Base-by-base conservation (phyloP, 2,329 filamentous ascomycete species). In the Claviceps africana region DNA sequence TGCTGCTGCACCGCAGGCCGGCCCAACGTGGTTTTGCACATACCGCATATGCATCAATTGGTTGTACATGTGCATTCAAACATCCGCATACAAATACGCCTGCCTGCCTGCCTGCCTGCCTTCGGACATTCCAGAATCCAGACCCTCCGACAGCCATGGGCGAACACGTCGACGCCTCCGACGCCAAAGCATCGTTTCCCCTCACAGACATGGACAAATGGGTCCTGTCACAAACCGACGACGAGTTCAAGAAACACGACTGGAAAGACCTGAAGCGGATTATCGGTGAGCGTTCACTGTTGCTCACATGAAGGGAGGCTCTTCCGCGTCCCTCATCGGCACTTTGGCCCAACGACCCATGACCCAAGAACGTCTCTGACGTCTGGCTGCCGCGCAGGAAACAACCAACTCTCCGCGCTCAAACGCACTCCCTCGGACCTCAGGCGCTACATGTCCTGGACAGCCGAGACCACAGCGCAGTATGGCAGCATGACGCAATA, bases 401-500 rank as follows among this genome's bases (percentile, higher is more conserved):
- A 64, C 50, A 83, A 83, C 61, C 70, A 83, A 37, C 82, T 96
- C 54, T 79, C 85, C 56, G 74, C 78, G 25, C 83, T 96, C 59
- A 87, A 88, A 64, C 79, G 91, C 39, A 81, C 83, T 53, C 89
- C 91, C 1, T 89, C 85, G 28, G 85, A 95, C 59, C 72, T 95
- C 55, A 77, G 85, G 51, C 77, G 78, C 42, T 96, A 96, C 63
- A 82, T 91, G 60, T 72, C 83, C 62, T 95, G 85, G 77, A 87
- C 84, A 15, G 72, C 79, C 47, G 74, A 82, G 53, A 81, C 85
- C 49, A 84, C 85, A 59, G 74, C 76, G 53, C 69, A 83, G 59
- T 87, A 93, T 71, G 88, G 89, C 55, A 86, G 82, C 57, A 85
- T 94, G 62, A 83, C 86, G 69, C 75, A 82, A 53, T 96, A 86